A percentile compares a stretch with the other conserved stretches of the same genome.
Evolutionary conservation across 139 green algal species (phyloP).

Genomic region (Pseudopediastrum boryanum): DNA sequence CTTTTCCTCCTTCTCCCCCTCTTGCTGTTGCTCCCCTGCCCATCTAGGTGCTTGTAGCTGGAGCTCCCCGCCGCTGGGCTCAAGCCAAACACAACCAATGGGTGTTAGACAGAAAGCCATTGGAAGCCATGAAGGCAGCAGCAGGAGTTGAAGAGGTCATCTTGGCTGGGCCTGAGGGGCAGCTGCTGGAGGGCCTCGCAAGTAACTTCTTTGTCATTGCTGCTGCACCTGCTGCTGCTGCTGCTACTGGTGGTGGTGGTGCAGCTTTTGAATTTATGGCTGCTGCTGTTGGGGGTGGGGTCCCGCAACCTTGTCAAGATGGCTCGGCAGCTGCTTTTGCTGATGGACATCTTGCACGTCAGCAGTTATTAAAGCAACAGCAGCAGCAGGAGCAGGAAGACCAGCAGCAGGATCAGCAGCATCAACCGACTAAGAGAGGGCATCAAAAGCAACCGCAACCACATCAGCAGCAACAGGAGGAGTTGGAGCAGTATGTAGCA

Average conservation of each 20-base stretch:
- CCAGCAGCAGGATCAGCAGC: too few species aligned
- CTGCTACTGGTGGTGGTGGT: neutral
- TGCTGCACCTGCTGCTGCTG: neutral
- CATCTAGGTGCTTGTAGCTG: constrained; percentile 20
- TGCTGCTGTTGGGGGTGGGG: neutral
- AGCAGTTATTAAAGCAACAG: too few species aligned
- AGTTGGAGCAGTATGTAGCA: neutral
- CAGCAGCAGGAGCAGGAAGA: too few species aligned
- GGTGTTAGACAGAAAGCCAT: neutral
- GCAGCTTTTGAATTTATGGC: neutral
- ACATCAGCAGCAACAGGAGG: neutral
- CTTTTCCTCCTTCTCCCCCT: neutral
- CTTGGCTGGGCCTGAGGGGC: neutral
- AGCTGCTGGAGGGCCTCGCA: constrained; percentile 27
- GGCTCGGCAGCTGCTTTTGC: neutral
- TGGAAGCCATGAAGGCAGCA: constrained; percentile 20
- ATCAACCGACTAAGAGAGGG: too few species aligned
- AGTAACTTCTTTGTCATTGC: constrained; percentile 36
- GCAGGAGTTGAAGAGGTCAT: constrained; percentile 23
- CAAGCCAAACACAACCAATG: constrained; percentile 36
- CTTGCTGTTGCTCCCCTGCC: neutral
- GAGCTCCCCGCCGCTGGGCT: neutral
- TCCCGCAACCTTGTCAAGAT: neutral
- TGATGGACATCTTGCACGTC: neutral
- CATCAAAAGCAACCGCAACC: neutral